Evolutionary conservation across 2,329 filamentous ascomycete genomes (phyloP).

Genomic region (Alternaria alternata): DNA sequence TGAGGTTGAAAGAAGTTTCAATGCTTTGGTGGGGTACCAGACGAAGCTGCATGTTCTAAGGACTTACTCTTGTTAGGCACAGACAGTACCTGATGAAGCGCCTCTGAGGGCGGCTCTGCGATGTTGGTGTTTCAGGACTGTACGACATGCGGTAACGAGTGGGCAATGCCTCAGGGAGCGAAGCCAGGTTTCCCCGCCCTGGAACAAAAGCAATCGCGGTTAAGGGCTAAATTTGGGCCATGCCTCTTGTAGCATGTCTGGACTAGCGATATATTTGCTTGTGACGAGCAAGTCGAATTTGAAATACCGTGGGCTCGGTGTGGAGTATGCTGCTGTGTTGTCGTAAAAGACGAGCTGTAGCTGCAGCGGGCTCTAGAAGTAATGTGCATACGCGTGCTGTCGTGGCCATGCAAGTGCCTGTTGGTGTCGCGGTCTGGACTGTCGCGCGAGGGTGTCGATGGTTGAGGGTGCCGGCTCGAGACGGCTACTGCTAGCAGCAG

Average conservation of each 20-base stretch:
- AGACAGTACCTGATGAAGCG: slow-evolving; percentile 6
- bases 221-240: not conserved
- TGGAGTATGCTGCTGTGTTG: not conserved
- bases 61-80: not conserved
- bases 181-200: slow-evolving; percentile 19
- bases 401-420: slow-evolving; percentile 15
- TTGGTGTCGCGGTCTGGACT: slow-evolving; percentile 26
- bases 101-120: slow-evolving; percentile 23
- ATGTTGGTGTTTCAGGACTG: slow-evolving; percentile 34
- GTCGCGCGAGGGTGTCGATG: slow-evolving; percentile 4
- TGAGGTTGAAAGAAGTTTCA: not conserved
- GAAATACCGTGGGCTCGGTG: not conserved
- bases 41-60: not conserved
- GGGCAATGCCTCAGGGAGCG: slow-evolving; percentile 13
- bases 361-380: slow-evolving; percentile 4
- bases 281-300: not conserved
- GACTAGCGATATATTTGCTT: slow-evolving; percentile 2
- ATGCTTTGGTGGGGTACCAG: not conserved
- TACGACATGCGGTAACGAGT: slow-evolving; percentile 16
- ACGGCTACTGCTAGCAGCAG: slow-evolving; percentile 7
- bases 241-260: slow-evolving; percentile 1
- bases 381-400: slow-evolving; percentile 18
- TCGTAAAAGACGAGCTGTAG: not conserved
- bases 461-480: slow-evolving; percentile 15
- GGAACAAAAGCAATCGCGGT: slow-evolving; percentile 11